Base-by-base conservation (phyloP, 2,329 filamentous ascomycete genomes). In the Verticillium zaregamsianum region DNA sequence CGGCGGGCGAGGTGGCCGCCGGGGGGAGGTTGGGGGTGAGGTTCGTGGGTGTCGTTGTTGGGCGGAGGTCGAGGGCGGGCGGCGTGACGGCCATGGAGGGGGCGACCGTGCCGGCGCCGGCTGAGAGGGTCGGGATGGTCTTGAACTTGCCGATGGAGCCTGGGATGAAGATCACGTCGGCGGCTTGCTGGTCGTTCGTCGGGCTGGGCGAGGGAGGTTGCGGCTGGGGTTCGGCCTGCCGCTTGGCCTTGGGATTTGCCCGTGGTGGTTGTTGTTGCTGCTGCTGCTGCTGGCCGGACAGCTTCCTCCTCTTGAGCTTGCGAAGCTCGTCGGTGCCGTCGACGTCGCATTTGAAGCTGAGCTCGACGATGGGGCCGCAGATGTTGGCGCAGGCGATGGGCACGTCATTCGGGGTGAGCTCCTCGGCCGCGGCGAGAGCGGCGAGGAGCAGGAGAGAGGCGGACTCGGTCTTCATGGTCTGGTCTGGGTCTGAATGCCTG, bases 361-460 rank as follows among this genome's bases (percentile, higher is more conserved):
- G 67, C 67, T 79, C 77, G 61, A 79, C 75, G 57, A 79, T 73
- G 59, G 77, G 77, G 5, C 76, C 76, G 68, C 77, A 79, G 59
- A 79, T 78, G 45, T 72, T 73, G 39, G 75, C 75, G 62, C 77
- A 79, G 59, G 70, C 68, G 25, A 77, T 62, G 35, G 77, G 77
- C 17, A 79, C 73, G 31, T 76, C 72, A 25, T 74, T 68, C 14
- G 72, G 68, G 20, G 69, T 70, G 39, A 79, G 67, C 33, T 70
- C 70, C 37, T 74, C 71, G 31, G 71, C 70, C 9, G 65, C 59
- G 40, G 67, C 68, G 57, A 72, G 55, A n/a, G 68, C 64, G 39
- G 68, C 66, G 60, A 75, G 68, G 45, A 73, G 59, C 59, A 73
- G 63, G 62, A 69, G 68, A 62, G 71, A 59, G 35, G 66, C 63